A percentile compares a stretch with the other conserved stretches of the same genome.
Conservation (phyloP, 129 eudicot genomes). For the Chrysanthemum seticuspe region DNA sequence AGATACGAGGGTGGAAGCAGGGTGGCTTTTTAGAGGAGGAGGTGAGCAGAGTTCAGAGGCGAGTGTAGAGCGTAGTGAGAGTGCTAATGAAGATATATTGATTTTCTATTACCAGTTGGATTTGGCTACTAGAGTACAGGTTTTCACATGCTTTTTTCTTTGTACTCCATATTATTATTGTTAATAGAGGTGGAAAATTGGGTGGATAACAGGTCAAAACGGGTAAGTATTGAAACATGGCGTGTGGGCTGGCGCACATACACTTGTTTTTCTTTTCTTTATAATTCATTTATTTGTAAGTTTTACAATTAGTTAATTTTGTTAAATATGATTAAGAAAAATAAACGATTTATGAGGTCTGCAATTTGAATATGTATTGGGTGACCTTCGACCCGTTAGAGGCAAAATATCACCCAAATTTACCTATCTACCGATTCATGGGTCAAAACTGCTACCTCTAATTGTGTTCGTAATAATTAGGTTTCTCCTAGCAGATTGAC, state of each 20-base stretch:
- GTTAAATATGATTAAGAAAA: too few species aligned
- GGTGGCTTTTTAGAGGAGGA: conserved; percentile 88
- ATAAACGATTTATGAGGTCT: too few species aligned
- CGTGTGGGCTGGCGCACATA: too few species aligned
- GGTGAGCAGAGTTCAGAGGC: conserved; percentile 70
- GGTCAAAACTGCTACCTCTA: not conserved
- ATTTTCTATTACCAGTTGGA: conserved; percentile 93
- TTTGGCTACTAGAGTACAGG: conserved; percentile 91
- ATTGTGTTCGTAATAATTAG: not conserved
- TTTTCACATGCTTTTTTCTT: conserved; percentile 31
- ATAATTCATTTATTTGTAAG: too few species aligned
- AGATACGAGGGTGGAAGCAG: conserved; percentile 60
- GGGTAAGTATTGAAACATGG: not conserved
- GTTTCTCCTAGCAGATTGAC: conserved; percentile 3
- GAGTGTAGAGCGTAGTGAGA: conserved; percentile 77
- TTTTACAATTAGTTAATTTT: too few species aligned
- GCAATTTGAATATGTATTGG: too few species aligned
- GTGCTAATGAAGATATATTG: conserved; percentile 77
- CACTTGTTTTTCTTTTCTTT: too few species aligned
- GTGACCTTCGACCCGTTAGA: too few species aligned
- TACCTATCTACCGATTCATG: too few species aligned
- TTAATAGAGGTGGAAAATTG: conserved; percentile 13
- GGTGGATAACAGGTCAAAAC: not conserved
- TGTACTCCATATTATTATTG: not conserved
- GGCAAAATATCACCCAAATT: too few species aligned